Conservation (phyloP, 345 rosid genomes). For the Eutrema japonicum region DNA sequence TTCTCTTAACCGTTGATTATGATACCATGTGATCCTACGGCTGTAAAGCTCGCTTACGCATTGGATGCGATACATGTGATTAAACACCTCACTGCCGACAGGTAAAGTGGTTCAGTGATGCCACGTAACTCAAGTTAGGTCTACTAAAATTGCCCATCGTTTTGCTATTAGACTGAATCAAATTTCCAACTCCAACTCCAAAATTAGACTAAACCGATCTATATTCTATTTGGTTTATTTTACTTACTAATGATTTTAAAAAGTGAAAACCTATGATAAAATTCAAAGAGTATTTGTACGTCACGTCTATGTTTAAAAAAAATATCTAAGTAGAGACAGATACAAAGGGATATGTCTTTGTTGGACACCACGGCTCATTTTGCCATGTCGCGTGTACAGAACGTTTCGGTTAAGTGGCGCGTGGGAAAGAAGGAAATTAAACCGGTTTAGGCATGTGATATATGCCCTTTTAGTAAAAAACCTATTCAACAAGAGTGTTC, state of each 20-base stretch:
- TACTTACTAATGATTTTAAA: not conserved
- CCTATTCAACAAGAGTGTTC: not conserved
- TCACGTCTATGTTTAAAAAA: no score
- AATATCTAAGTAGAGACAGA: conserved; percentile 1
- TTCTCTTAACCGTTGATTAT: conserved; percentile 40
- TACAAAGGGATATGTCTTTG: conserved; percentile 10
- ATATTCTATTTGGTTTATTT: not conserved
- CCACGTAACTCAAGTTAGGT: conserved; percentile 15
- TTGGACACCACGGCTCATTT: conserved; percentile 14
- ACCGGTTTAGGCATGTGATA: conserved; percentile 26
- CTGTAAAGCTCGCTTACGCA: not conserved
- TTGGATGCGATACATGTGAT: conserved; percentile 44
- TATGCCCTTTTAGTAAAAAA: conserved; percentile 9
- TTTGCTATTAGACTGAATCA: not conserved
- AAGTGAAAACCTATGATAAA: no score
- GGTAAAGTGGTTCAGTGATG: conserved; percentile 40
- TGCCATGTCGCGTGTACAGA: not conserved
- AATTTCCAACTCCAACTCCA: no score
- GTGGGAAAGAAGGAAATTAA: not conserved
- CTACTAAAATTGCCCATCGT: not conserved
- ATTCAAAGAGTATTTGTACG: no score
- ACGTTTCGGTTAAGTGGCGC: conserved; percentile 1
- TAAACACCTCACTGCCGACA: conserved; percentile 56
- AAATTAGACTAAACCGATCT: not conserved
- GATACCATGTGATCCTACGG: conserved; percentile 48